A percentile compares a stretch with the other conserved stretches of the same genome.
phyloP scores from a whole-genome alignment of 2,329 filamentous ascomycete genomes.

The Amesomyces nigricolor region DNA sequence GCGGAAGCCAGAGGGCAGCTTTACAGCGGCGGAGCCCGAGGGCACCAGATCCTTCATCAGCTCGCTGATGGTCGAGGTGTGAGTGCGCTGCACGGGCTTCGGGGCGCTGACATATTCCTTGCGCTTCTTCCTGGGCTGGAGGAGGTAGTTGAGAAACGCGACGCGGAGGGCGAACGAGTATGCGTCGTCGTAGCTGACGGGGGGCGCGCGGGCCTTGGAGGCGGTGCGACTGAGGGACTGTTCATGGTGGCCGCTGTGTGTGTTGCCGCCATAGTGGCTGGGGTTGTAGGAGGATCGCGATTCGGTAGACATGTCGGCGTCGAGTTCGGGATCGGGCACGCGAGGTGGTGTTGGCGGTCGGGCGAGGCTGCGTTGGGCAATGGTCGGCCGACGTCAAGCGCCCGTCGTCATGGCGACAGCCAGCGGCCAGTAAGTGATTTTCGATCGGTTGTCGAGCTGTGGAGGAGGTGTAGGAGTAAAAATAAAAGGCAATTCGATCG shows the following conservation, averaged over 20 bases:
- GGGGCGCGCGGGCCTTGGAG: constrained; percentile 43
- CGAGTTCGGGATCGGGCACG: constrained; percentile 7
- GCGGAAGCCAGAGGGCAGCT: constrained; percentile 54
- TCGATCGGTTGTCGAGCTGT: no score
- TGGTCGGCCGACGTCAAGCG: constrained; percentile 3
- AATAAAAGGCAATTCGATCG: background rate
- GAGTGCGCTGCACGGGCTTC: constrained; percentile 53
- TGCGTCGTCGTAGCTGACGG: constrained; percentile 68
- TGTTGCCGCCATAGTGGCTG: constrained; percentile 37
- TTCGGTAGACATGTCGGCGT: constrained; percentile 43
- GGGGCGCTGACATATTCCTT: constrained; percentile 74
- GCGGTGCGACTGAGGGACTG: constrained; percentile 38
- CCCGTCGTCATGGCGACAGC: constrained; percentile 6
- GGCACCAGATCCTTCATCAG: constrained; percentile 78
- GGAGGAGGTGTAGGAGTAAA: no score
- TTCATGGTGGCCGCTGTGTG: constrained; percentile 31
- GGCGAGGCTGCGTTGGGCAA: constrained; percentile 2
- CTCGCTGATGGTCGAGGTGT: constrained; percentile 73
- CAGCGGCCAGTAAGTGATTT: no score
- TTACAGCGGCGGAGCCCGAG: constrained; percentile 41
- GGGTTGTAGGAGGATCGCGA: constrained; percentile 44
- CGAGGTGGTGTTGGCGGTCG: background rate
- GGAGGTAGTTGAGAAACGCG: constrained; percentile 86
- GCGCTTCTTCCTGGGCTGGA: constrained; percentile 84
- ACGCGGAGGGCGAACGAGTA: constrained; percentile 87